These are phyloP conservation scores for Fusarium nodosum DNA, from an alignment of 2,329 filamentous ascomycete species.

Conservation along the genomic window DNA sequence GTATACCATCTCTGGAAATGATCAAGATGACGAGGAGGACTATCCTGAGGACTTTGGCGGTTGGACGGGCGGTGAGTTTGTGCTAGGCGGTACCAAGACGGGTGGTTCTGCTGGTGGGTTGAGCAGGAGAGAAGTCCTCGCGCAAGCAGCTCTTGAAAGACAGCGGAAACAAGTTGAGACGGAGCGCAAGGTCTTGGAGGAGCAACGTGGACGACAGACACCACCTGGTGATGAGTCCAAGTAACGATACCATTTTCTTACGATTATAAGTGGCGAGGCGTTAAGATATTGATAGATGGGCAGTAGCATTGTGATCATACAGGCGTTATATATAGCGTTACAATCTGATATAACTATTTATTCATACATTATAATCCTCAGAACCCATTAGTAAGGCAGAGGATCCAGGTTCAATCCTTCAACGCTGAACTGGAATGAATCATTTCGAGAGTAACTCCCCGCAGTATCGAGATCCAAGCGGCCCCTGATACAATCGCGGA, in stretches of 20 bases:
- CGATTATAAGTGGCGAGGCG: slow-evolving; percentile 13
- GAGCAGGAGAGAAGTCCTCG: slow-evolving; percentile 80
- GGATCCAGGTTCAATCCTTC: slow-evolving; percentile 70
- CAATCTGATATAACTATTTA: slow-evolving; percentile 27
- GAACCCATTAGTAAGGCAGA: slow-evolving; percentile 62
- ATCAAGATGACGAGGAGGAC: slow-evolving; percentile 62
- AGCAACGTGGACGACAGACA: slow-evolving; percentile 46
- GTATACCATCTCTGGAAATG: slow-evolving; percentile 67
- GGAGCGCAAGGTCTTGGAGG: slow-evolving; percentile 52
- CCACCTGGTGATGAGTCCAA: slow-evolving; percentile 46
- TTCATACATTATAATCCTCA: slow-evolving; percentile 1
- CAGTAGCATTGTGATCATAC: slow-evolving; percentile 3
- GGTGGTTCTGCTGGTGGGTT: slow-evolving; percentile 62
- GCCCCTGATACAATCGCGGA: slow-evolving; percentile 88
- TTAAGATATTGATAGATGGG: slow-evolving; percentile 28
- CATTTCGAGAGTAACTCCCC: slow-evolving; percentile 84
- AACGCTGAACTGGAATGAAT: slow-evolving; percentile 72
- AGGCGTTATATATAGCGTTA: slow-evolving; percentile 29
- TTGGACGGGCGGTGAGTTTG: slow-evolving; percentile 84
- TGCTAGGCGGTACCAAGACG: slow-evolving; percentile 70
- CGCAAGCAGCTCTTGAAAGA: slow-evolving; percentile 61
- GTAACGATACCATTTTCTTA: slow-evolving; percentile 19
- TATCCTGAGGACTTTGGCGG: slow-evolving; percentile 73
- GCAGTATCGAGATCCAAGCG: slow-evolving; percentile 86
- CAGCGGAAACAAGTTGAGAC: slow-evolving; percentile 53